A percentile compares a stretch with the other conserved stretches of the same genome.
Evolutionary conservation across 176 grass and related monocot species (phyloP).

Genomic region (Sorghum bicolor): Sorghum_bicolor_NCBIv3 NC_012873.2:62828001-62828500

Average conservation of each 20-base stretch:
- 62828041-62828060: conserved; percentile 43
- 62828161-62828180: conserved; percentile 44
- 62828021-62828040: conserved; percentile 41
- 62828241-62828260: neutral
- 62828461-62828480: too few species aligned
- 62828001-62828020: conserved; percentile 44
- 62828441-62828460: neutral
- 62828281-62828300: neutral
- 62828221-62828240: conserved; percentile 37
- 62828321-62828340: neutral
- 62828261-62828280: neutral
- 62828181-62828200: conserved; percentile 47
- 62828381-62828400: neutral
- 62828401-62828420: conserved; percentile 1
- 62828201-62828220: conserved; percentile 42
- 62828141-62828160: conserved; percentile 54
- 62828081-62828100: conserved; percentile 25
- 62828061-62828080: conserved; percentile 44
- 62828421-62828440: conserved; percentile 2
- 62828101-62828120: conserved; percentile 27
- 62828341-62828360: neutral
- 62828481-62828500: neutral
- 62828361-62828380: conserved; percentile 28
- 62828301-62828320: neutral
- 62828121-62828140: conserved; percentile 48